phyloP scores from a whole-genome alignment of 257 asterid genomes.

The Solanum microdontum region DNA sequence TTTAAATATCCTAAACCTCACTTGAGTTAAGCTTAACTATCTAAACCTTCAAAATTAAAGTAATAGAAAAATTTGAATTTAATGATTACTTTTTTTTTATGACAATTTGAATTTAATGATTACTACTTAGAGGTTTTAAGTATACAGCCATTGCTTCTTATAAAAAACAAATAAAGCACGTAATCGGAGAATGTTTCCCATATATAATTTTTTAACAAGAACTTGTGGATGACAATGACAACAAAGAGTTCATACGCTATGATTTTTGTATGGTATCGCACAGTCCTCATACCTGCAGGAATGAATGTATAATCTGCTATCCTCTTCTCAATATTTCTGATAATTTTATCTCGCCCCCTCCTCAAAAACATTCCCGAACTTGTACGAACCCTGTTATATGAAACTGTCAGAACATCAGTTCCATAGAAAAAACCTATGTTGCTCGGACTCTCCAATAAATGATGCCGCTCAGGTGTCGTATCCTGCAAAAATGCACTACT shows the following conservation, averaged over 20 bases:
- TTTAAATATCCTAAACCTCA: neutral
- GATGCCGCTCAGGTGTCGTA: neutral
- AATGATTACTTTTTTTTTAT: neutral
- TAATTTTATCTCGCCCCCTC: constrained; percentile 54
- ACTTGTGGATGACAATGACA: neutral
- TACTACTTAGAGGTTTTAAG: neutral
- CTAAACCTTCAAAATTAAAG: neutral
- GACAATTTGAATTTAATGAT: neutral
- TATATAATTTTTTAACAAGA: neutral
- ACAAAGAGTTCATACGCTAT: neutral
- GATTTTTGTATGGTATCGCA: neutral
- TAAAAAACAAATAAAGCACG: neutral
- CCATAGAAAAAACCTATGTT: neutral
- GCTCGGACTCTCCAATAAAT: neutral
- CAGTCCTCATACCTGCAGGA: constrained; percentile 47
- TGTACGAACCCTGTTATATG: constrained; percentile 66
- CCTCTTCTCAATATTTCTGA: constrained; percentile 54
- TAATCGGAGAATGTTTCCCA: neutral
- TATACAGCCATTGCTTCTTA: neutral
- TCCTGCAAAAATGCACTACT: neutral
- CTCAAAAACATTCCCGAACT: constrained; percentile 63
- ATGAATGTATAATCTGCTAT: constrained; percentile 63
- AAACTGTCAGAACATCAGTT: neutral
- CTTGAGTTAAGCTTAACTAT: neutral
- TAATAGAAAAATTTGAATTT: neutral